A percentile compares a stretch with the other conserved stretches of the same genome.
These are phyloP conservation scores for Helotiales sp. DNA, from an alignment of 2,329 filamentous ascomycete genomes.

Conservation along the genomic window DNA sequence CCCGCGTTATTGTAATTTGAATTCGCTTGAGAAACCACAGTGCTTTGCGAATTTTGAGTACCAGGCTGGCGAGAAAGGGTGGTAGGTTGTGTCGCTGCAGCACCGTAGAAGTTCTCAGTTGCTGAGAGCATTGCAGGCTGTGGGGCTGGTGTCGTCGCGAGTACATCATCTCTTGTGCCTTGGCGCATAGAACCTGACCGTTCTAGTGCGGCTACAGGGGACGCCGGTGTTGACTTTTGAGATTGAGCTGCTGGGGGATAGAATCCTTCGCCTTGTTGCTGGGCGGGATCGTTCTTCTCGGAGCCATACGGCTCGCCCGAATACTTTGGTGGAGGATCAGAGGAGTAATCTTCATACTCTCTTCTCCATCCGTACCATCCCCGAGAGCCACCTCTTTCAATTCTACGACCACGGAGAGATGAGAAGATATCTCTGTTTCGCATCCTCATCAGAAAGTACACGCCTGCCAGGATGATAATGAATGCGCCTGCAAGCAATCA, in stretches of 20 bases:
- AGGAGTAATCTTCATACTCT: constrained; percentile 10
- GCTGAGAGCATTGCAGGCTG: constrained; percentile 5
- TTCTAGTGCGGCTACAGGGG: constrained; percentile 9
- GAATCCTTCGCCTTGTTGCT: constrained; percentile 17
- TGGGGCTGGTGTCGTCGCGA: constrained; percentile 9
- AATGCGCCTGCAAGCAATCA: constrained; percentile 28
- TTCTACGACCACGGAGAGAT: constrained; percentile 15
- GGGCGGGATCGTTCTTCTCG: constrained; percentile 20
- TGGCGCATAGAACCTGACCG: constrained; percentile 17
- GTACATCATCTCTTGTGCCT: constrained; percentile 13
- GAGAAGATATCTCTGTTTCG: constrained; percentile 25
- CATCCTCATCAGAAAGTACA: constrained; percentile 30
- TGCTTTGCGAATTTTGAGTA: constrained; percentile 10
- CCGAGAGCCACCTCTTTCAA: constrained; percentile 26
- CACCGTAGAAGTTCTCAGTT: constrained; percentile 17
- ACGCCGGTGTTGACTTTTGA: constrained; percentile 17
- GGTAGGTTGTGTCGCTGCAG: constrained; percentile 4
- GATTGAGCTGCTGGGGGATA: constrained; percentile 19
- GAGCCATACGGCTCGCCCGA: constrained; percentile 12
- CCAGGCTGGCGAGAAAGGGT: constrained; percentile 12
- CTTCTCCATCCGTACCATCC: constrained; percentile 31
- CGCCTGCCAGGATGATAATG: constrained; percentile 27
- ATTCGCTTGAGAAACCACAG: neutral
- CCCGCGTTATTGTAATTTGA: constrained; percentile 18
- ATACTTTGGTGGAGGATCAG: constrained; percentile 27